Evolutionary conservation across 1,284 basidiomycete genomes (phyloP), one percentile per base, ranked within the genome.

Genomic region (Exobasidium cylindrosporum): DNA sequence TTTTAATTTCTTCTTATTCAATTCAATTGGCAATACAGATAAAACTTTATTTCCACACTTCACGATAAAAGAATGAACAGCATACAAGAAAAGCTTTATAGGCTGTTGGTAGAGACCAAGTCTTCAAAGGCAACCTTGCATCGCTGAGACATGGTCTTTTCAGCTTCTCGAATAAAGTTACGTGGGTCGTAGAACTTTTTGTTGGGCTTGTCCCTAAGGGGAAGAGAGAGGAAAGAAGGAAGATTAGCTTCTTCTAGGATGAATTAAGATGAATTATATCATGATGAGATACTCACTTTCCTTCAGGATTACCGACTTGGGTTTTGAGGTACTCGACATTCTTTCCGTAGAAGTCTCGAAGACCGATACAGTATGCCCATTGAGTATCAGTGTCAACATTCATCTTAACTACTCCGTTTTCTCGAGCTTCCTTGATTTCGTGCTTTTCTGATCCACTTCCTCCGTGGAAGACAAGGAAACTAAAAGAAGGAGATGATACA

Each of bases 391-490:
- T 78, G 74, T 78, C 76, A 57, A 78, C 74, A 67, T 78, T 78
- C 76, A 78, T 78, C 74, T 78, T 78, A 55, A 78, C 70, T 6
- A 78, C 95, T 81, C 96, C 95, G 82, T 95, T 87, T 65, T 83
- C 77, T 72, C 98, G 95, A 61, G 95, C 95, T 55, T 89, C 92
- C 77, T 84, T 84, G 83, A 98, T 98, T 84, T 99, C 96, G 63
- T 96, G 89, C 84, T 95, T 94, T 76, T 89, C 88, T 43, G 95
- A 97, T 63, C 96, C 96, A 61, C 95, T 97, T 73, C 96, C 96
- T 83, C 96, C 96, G 85, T 99, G 96, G 92, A 98, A 99, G 83
- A 98, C 96, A 66, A 98, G 90, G 88, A 89, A 97, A 75, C 59
- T 62, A 53, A 7, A 40, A 17, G 17, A n/a, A n/a, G n/a, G n/a